phyloP scores from a whole-genome alignment of 129 eudicot genomes.

The Apium graveolens region DNA sequence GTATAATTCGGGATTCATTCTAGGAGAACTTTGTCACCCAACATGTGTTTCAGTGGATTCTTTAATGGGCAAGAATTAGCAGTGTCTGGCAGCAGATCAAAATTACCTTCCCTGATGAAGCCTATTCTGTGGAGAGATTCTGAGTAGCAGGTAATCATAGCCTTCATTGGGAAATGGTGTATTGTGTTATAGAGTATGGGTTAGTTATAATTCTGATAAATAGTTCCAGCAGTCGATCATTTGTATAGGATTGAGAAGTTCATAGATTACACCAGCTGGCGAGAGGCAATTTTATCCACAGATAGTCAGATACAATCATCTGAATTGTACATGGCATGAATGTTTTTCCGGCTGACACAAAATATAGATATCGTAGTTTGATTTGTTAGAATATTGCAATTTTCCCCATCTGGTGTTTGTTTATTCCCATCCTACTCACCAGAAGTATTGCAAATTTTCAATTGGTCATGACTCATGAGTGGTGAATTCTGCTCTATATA shows the following conservation, averaged over 20 bases:
- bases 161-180: neutral
- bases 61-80: neutral
- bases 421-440: neutral
- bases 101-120: too few relatives aligned
- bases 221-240: neutral
- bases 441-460: neutral
- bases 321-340: neutral
- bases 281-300: neutral
- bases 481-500: neutral
- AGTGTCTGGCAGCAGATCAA: too few relatives aligned
- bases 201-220: neutral
- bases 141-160: too few relatives aligned
- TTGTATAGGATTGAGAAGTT: conserved; percentile 6
- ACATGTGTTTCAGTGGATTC: neutral
- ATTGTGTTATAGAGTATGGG: neutral
- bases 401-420: neutral
- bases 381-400: neutral
- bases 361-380: neutral
- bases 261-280: neutral
- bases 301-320: conserved; percentile 5
- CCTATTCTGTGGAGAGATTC: too few relatives aligned
- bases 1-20: conserved; percentile 22
- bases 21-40: conserved; percentile 2
- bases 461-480: neutral
- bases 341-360: neutral